Evolutionary conservation across 2,329 filamentous ascomycete species (phyloP), one percentile per base, ranked within the genome.

Genomic region (Penicillium sp.): DNA sequence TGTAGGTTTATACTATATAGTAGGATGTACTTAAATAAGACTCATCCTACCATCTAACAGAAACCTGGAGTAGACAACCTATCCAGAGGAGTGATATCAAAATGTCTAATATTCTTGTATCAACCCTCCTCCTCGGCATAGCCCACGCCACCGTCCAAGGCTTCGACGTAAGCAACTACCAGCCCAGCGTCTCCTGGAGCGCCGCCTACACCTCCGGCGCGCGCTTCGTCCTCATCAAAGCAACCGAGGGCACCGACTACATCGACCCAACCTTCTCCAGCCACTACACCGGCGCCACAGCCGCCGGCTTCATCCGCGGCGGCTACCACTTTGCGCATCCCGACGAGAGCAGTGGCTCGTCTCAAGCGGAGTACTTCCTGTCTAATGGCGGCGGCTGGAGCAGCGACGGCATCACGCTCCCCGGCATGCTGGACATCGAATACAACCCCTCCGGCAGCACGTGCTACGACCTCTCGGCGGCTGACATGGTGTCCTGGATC

Each of bases 381-480:
- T 66, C 72, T 0, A 70, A 83, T 62, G 81, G 81, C 45, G 81
- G 81, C 26, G 79, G 79, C 56, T 84, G 81, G 81, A 73, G 73
- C 20, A 66, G 64, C 18, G 81, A 84, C 60, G 79, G 80, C 50
- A 77, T 75, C 60, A 84, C 81, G 8, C 73, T 84, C 0, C 82
- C 81, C 1, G 81, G 81, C 3, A 82, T 83, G 80, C 71, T 84
- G 6, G 81, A 83, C 62, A 71, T 83, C 12, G 81, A 83, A 68
- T 75, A 72, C 58, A 70, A 51, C 68, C 58, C 69, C 71, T 12
- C 65, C 63, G 42, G 71, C 5, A 64, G 66, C 52, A 69, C 64
- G 21, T 82, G 80, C 67, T 80, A 74, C 60, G 79, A 77, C 6
- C 49, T 57, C 68, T 81, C 59, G 76, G 74, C 46, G 58, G 67